Conservation (phyloP, 2,329 filamentous ascomycete species). For the Talaromyces sp. region DNA sequence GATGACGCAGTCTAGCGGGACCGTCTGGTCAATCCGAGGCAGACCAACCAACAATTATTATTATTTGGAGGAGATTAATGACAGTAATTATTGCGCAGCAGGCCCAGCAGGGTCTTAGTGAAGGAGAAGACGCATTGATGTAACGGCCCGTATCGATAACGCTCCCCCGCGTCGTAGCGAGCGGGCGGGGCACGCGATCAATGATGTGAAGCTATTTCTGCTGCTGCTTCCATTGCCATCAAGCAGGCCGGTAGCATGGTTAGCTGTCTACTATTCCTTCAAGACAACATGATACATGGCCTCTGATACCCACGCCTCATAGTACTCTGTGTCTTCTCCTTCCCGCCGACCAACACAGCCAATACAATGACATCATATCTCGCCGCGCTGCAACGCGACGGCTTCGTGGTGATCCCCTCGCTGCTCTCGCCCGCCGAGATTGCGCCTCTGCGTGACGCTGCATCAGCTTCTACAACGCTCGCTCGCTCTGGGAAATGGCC, state of each 20-base stretch:
- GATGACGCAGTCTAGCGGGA: background rate
- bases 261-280: background rate
- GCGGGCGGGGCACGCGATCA: background rate
- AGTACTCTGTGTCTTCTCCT: background rate
- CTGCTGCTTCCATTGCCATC: too few relatives aligned
- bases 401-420: constrained; percentile 68
- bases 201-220: background rate
- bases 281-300: background rate
- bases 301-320: background rate
- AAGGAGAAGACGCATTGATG: background rate
- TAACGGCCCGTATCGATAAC: background rate
- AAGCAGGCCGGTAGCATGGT: background rate
- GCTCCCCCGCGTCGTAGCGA: background rate
- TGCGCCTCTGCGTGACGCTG: constrained; percentile 54
- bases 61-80: background rate
- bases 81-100: background rate
- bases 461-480: constrained; percentile 51
- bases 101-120: background rate
- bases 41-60: background rate
- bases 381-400: constrained; percentile 59
- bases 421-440: constrained; percentile 57
- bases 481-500: constrained; percentile 73
- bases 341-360: background rate
- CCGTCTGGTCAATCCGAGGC: background rate
- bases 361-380: constrained; percentile 29